Evolutionary conservation across 208 protist species (phyloP).

Genomic region (Polymyxa betae): DNA sequence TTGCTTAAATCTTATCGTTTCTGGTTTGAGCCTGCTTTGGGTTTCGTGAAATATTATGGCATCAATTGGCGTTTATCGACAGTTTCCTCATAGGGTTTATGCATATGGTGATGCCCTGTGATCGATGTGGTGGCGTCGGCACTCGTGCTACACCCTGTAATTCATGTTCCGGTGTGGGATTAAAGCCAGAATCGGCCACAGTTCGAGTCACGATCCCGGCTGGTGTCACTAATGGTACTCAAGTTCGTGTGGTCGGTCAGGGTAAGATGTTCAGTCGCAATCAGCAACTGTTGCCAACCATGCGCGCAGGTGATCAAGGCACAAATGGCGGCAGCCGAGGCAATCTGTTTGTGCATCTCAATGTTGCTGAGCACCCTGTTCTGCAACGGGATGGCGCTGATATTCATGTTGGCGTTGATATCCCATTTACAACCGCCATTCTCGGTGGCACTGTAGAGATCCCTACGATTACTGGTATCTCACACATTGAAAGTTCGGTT

Average conservation of each 20-base stretch:
- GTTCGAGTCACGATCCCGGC: conserved; percentile 16
- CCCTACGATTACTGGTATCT: conserved; percentile 7
- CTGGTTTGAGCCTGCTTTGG: too few species aligned
- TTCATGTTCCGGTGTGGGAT: not conserved
- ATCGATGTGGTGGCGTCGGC: conserved; percentile 34
- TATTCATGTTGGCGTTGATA: conserved; percentile 55
- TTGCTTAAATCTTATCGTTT: too few species aligned
- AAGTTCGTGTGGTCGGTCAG: conserved; percentile 39
- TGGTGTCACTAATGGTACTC: conserved; percentile 43
- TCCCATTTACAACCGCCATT: conserved; percentile 39
- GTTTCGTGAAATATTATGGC: not conserved
- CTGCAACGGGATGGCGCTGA: conserved; percentile 28
- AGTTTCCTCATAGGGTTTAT: not conserved
- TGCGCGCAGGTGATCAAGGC: not conserved
- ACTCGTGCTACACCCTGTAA: not conserved
- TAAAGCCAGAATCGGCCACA: conserved; percentile 11
- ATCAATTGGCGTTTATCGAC: not conserved
- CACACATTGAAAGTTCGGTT: not conserved
- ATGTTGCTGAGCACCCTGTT: conserved; percentile 10
- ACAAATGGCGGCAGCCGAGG: not conserved
- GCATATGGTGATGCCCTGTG: conserved; percentile 44
- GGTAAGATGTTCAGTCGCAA: not conserved
- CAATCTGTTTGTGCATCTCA: conserved; percentile 32
- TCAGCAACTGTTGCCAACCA: not conserved
- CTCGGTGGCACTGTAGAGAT: conserved; percentile 33